These are phyloP conservation scores for Pascua guehoae DNA, from an alignment of 1,284 basidiomycete genomes.

Conservation along the genomic window DNA sequence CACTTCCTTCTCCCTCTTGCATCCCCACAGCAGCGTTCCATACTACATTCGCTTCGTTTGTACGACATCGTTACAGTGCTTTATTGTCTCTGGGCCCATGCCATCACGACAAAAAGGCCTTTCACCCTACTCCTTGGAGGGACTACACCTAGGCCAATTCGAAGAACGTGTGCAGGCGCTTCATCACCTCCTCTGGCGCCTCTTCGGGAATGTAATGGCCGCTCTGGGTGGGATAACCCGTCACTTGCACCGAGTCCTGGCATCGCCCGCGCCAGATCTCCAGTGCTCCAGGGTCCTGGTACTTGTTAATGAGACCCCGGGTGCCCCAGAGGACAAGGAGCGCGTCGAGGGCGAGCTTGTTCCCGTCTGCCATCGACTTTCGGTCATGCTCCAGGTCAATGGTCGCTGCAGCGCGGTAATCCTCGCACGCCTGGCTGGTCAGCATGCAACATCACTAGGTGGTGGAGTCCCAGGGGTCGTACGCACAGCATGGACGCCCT, in stretches of 20 bases:
- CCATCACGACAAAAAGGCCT: no score
- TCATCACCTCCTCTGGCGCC: constrained; percentile 29
- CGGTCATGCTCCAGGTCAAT: constrained; percentile 46
- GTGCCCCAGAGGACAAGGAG: constrained; percentile 43
- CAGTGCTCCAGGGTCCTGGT: constrained; percentile 21
- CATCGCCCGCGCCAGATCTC: constrained; percentile 38
- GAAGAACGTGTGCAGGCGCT: constrained; percentile 22
- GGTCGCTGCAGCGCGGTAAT: constrained; percentile 47
- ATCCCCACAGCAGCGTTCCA: no score
- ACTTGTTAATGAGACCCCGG: constrained; percentile 40
- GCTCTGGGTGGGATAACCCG: constrained; percentile 29
- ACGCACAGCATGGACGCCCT: no score
- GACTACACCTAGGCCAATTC: no score
- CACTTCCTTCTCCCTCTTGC: no score
- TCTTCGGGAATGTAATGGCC: constrained; percentile 51
- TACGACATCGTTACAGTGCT: no score
- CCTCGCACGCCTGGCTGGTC: constrained; percentile 40
- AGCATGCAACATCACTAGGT: constrained; percentile 20
- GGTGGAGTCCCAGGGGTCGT: constrained; percentile 22
- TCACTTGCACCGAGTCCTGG: constrained; percentile 21
- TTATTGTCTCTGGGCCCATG: no score
- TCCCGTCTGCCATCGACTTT: constrained; percentile 25
- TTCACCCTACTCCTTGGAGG: no score
- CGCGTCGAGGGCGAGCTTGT: constrained; percentile 29
- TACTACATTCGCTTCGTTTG: no score